Evolutionary conservation across 1,139 yeast genomes (phyloP), one percentile per base, ranked within the genome.

Genomic region (Blastobotrys capitulatus): DNA sequence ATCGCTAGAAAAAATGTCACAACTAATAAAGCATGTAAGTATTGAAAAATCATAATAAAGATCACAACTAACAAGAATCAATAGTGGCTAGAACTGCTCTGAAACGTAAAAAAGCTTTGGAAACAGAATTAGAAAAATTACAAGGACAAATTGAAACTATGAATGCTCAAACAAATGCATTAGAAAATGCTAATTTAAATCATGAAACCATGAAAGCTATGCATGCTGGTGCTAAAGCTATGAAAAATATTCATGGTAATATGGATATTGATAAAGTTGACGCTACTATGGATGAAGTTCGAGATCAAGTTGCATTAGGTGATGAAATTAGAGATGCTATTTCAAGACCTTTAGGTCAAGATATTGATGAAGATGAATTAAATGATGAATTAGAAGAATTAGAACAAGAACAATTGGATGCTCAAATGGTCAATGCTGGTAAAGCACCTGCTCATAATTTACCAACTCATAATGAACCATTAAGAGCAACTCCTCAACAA

Each of bases 161-260:
- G 58, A 97, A 92, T 67, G 82, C 86, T 48, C 97, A 92, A 70
- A 75, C 92, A 60, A 81, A 81, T 55, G 87, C 97, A 27, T 86
- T 92, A 54, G 98, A 92, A 71, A 80, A 86, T 49, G 98, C 98
- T 51, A 90, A 90, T 73, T 79, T 92, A 80, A 92, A 92, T 74
- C 76, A 86, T 70, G 98, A 94, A 73, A 92, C 98, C 36, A 86
- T 94, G 96, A 87, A 87, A 78, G 96, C 96, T 50, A 92, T 92
- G 97, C 86, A 90, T 70, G 95, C 89, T 69, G 97, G 97, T 56
- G 95, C 98, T 10, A 78, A 77, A 63, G 98, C 97, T 46, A 88
- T 92, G 96, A 89, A 90, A 69, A 87, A 86, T 63, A 92, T 92
- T 63, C 97, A 92, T 67, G 92, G 90, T 55, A 96, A 90, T 62